Conservation (phyloP, 345 rosid species). For the rapeseed (Brassica napus) region DNA sequence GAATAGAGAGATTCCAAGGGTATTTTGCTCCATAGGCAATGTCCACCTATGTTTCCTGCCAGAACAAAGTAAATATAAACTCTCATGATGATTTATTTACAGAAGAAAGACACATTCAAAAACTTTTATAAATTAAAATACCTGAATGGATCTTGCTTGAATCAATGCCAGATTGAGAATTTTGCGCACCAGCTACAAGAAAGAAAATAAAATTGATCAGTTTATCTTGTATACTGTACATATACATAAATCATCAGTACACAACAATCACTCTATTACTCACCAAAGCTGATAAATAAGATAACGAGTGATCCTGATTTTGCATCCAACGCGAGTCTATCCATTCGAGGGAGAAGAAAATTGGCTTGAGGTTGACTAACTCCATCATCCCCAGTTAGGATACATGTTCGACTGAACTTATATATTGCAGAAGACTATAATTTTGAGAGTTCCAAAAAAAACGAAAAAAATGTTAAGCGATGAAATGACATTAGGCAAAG, state of each 20-base stretch:
- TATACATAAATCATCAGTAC: conserved; percentile 23
- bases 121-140: conserved; percentile 29
- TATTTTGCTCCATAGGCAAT: conserved; percentile 77
- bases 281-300: conserved; percentile 86
- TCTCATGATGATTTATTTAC: conserved; percentile 4
- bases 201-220: conserved; percentile 25
- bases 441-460: conserved; percentile 36
- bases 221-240: conserved; percentile 9
- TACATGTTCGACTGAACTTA: conserved; percentile 75
- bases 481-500: not conserved
- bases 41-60: conserved; percentile 79
- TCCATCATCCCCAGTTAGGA: conserved; percentile 68
- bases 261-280: conserved; percentile 15
- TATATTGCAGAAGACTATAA: conserved; percentile 82
- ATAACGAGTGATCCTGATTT: conserved; percentile 61
- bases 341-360: conserved; percentile 82
- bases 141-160: conserved; percentile 62
- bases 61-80: not conserved
- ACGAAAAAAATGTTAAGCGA: conserved; percentile 34
- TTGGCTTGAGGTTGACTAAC: conserved; percentile 45
- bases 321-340: conserved; percentile 71
- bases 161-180: conserved; percentile 59
- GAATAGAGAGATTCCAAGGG: conserved; percentile 65
- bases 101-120: conserved; percentile 17
- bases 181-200: conserved; percentile 70